Conservation (phyloP, 2,329 filamentous ascomycete genomes). For the Aurifilum marmelostoma region DNA sequence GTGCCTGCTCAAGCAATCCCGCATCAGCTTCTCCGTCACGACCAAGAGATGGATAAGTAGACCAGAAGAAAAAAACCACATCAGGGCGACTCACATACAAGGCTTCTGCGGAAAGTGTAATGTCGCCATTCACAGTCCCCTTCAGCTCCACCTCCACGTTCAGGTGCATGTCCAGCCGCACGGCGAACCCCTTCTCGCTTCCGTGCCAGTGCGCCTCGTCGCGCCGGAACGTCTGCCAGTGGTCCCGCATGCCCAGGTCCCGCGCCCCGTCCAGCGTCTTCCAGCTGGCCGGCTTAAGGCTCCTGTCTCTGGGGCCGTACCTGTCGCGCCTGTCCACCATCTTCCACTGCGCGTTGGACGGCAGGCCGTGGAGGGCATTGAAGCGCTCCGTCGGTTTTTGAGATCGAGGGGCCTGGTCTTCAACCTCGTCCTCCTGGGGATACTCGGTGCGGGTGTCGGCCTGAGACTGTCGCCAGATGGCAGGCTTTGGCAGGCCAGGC, state of each 20-base stretch:
- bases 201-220: slow-evolving; percentile 21
- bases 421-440: background rate
- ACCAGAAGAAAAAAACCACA: background rate
- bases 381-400: background rate
- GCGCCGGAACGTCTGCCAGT: slow-evolving; percentile 15
- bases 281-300: slow-evolving; percentile 20
- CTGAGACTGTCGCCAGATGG: slow-evolving; percentile 7
- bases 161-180: slow-evolving; percentile 23
- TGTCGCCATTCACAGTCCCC: slow-evolving; percentile 24
- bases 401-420: background rate
- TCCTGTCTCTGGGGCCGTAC: slow-evolving; percentile 10
- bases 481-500: background rate
- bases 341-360: slow-evolving; percentile 9
- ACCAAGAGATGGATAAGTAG: background rate
- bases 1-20: background rate
- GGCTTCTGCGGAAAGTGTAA: slow-evolving; percentile 25
- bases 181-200: slow-evolving; percentile 22
- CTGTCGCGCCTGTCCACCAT: slow-evolving; percentile 17
- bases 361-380: slow-evolving; percentile 7
- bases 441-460: background rate
- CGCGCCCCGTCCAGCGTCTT: slow-evolving; percentile 17
- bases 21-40: background rate
- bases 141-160: slow-evolving; percentile 25
- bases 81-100: slow-evolving; percentile 20
- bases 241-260: slow-evolving; percentile 18